Evolutionary conservation across 306 rosid genomes (phyloP).

Genomic region (Corylus heterophylla): DNA sequence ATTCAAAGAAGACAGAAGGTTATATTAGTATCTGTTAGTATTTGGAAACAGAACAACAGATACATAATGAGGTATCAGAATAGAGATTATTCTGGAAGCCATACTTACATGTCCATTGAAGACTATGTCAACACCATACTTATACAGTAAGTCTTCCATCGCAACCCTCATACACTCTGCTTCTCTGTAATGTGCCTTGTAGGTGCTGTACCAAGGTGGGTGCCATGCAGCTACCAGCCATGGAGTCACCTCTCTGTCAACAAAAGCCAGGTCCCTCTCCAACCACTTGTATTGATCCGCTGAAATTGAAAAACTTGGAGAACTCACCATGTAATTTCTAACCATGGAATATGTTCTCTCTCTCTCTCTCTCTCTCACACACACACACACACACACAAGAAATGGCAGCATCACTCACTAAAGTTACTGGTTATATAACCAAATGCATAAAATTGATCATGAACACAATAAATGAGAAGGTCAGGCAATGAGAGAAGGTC

Average conservation of each 20-base stretch:
- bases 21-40: background rate
- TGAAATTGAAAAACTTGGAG: slow-evolving; percentile 19
- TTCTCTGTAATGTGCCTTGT: slow-evolving; percentile 81
- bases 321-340: background rate
- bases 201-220: slow-evolving; percentile 93
- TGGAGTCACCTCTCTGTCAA: slow-evolving; percentile 80
- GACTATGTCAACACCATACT: slow-evolving; percentile 71
- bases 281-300: slow-evolving; percentile 87
- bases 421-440: background rate
- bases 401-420: background rate
- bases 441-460: background rate
- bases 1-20: background rate
- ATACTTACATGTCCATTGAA: slow-evolving; percentile 85
- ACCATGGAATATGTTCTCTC: background rate
- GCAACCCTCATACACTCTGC: slow-evolving; percentile 88
- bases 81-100: background rate
- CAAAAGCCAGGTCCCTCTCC: slow-evolving; percentile 67
- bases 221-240: slow-evolving; percentile 95
- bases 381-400: background rate
- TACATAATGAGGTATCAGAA: background rate
- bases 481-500: background rate
- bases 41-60: background rate
- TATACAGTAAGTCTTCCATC: slow-evolving; percentile 77
- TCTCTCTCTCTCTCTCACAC: background rate
- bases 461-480: background rate